A percentile compares a stretch with the other conserved stretches of the same genome.
Conservation (phyloP, 768 basidiomycete species). For the Pleurotus ostreatus region DNA sequence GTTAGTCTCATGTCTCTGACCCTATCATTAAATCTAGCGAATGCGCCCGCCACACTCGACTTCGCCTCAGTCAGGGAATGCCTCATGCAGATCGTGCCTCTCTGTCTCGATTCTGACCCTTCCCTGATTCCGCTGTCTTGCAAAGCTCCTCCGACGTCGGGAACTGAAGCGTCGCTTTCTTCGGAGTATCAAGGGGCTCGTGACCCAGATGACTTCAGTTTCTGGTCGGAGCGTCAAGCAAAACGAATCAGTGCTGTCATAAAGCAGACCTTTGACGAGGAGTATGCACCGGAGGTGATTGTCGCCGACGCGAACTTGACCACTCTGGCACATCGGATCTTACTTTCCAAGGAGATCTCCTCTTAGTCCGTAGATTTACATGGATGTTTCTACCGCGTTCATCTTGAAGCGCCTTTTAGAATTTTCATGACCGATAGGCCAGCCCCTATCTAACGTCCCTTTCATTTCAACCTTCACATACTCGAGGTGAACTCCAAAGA, state of each 20-base stretch:
- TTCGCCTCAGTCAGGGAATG: conserved; percentile 61
- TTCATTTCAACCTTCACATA: no score
- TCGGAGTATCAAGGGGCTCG: conserved; percentile 36
- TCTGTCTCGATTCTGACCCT: conserved; percentile 86
- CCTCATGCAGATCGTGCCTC: conserved; percentile 73
- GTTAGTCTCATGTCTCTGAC: conserved; percentile 7
- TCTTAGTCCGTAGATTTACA: conserved; percentile 10
- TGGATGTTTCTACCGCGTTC: neutral
- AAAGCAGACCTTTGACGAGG: conserved; percentile 80
- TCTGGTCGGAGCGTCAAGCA: conserved; percentile 91
- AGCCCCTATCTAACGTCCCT: no score
- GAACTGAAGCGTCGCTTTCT: conserved; percentile 7
- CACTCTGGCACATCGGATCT: conserved; percentile 78
- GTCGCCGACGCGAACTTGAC: conserved; percentile 91
- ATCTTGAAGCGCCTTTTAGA: no score
- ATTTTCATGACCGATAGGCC: no score
- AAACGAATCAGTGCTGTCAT: conserved; percentile 80
- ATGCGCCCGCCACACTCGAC: conserved; percentile 59
- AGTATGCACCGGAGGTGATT: conserved; percentile 86
- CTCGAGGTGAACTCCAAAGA: conserved; percentile 3
- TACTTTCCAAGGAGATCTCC: conserved; percentile 67
- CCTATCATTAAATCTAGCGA: conserved; percentile 44
- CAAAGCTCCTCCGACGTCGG: conserved; percentile 29
- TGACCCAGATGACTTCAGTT: conserved; percentile 90
- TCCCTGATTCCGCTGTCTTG: conserved; percentile 74